Evolutionary conservation across 768 basidiomycete species (phyloP).

Genomic region (Tulasnella sp.): DNA sequence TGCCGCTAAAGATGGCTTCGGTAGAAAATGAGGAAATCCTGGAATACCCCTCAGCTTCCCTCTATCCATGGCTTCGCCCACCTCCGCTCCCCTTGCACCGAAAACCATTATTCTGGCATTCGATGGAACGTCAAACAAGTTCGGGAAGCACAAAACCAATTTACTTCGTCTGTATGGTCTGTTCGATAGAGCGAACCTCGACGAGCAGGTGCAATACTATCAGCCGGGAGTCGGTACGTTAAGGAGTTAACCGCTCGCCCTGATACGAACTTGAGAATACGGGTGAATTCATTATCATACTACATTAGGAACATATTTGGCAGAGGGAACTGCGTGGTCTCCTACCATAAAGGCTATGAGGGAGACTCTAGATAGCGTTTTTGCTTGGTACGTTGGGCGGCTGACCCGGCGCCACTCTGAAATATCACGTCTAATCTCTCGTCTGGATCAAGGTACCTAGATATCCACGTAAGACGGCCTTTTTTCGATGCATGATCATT

Average conservation of each 20-base stretch:
- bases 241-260: not conserved
- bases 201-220: not conserved
- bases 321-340: not conserved
- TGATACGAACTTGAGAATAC: not conserved
- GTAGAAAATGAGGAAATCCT: too few relatives aligned
- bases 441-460: not conserved
- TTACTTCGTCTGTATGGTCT: not conserved
- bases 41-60: not conserved
- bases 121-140: not conserved
- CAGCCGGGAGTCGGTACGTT: not conserved
- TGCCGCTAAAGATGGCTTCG: too few relatives aligned
- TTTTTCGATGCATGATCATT: not conserved
- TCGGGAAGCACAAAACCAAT: not conserved
- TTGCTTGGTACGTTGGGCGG: not conserved
- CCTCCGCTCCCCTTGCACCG: not conserved
- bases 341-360: not conserved
- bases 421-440: not conserved
- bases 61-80: not conserved
- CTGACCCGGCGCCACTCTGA: not conserved
- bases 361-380: not conserved
- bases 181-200: not conserved
- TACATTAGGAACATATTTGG: not conserved
- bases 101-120: not conserved
- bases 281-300: too few relatives aligned
- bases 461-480: not conserved